Percentiles rank a stretch among this genome's conserved stretches.
Conservation (phyloP, 2,329 filamentous ascomycete species). For the Hirsutella thompsonii region DNA sequence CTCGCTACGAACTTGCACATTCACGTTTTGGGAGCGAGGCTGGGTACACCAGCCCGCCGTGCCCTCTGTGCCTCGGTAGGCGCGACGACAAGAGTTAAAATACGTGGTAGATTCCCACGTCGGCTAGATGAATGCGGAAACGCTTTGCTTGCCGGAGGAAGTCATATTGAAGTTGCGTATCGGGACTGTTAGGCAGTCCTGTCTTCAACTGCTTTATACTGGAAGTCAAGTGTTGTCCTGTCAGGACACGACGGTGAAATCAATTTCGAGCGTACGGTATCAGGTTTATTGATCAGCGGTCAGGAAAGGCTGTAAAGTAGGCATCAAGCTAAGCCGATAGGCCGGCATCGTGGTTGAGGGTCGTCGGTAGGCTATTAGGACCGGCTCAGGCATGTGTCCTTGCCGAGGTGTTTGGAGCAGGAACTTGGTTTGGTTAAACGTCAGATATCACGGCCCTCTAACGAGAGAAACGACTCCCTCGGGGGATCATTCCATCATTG, state of each 20-base stretch:
- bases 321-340: neutral
- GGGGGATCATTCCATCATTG: too few species aligned
- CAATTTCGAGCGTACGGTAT: too few species aligned
- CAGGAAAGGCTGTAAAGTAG: conserved; percentile 1
- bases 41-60: neutral
- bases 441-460: neutral
- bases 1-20: neutral
- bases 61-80: neutral
- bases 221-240: too few species aligned
- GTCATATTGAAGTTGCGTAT: too few species aligned
- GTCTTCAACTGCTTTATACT: too few species aligned
- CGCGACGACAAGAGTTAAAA: neutral
- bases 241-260: too few species aligned
- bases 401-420: conserved; percentile 4
- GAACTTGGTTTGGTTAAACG: neutral
- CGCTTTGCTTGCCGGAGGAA: neutral
- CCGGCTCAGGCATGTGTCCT: neutral
- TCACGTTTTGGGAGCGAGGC: neutral
- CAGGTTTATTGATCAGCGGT: too few species aligned
- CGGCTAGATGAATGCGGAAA: neutral
- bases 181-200: too few species aligned
- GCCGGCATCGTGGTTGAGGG: neutral
- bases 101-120: neutral
- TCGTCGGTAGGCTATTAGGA: neutral
- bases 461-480: neutral